Conservation (phyloP, 2,329 filamentous ascomycete species). For the Stromatinia cepivora region DNA sequence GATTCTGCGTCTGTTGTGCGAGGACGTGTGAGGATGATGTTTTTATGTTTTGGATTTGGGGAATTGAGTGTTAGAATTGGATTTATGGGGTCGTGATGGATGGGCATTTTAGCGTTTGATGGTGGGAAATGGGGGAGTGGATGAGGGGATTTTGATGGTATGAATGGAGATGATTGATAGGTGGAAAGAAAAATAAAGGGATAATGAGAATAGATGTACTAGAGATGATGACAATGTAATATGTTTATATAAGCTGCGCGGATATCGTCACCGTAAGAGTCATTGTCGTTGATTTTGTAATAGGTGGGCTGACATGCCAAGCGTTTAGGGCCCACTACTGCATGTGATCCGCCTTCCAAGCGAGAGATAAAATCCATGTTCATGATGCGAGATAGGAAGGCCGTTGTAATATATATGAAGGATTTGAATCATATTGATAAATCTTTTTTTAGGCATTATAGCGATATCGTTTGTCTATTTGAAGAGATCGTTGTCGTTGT, state of each 20-base stretch:
- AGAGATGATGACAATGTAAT: background rate
- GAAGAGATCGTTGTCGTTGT: background rate
- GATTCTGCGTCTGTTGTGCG: background rate
- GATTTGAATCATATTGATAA: background rate
- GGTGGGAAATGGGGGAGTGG: background rate
- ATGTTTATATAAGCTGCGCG: no score
- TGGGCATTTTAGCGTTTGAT: background rate
- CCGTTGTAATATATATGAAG: background rate
- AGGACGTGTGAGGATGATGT: constrained; percentile 12
- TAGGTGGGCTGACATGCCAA: constrained; percentile 2
- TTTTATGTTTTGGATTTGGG: background rate
- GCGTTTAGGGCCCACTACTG: constrained; percentile 10
- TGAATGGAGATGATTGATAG: background rate
- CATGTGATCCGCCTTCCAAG: background rate
- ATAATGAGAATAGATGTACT: no score
- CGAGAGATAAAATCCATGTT: background rate
- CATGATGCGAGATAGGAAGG: background rate
- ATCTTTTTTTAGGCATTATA: no score
- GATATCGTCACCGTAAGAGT: background rate
- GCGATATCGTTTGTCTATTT: background rate
- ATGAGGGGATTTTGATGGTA: background rate
- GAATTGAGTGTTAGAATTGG: background rate
- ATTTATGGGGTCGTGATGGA: background rate
- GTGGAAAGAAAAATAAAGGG: background rate
- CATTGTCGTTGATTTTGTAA: background rate